Evolutionary conservation across 495 filamentous ascomycete species (phyloP).

Genomic region (Penicilliopsis zonata): DNA sequence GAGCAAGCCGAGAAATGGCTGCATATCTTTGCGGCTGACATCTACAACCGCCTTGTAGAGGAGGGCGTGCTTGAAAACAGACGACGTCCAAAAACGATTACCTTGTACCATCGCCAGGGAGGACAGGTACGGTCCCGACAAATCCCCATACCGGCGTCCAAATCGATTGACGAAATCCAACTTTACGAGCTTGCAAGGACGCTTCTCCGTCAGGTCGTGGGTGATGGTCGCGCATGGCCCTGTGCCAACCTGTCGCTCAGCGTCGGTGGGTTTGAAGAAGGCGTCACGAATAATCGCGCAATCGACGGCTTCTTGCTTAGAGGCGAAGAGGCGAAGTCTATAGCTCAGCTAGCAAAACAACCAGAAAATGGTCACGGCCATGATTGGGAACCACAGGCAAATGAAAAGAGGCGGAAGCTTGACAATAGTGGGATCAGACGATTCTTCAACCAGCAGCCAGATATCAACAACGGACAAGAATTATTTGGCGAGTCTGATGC

Average conservation of each 20-base stretch:
- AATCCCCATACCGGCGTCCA: constrained; percentile 65
- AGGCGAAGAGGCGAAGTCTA: constrained; percentile 56
- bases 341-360: constrained; percentile 12
- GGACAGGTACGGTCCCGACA: constrained; percentile 60
- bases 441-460: constrained; percentile 20
- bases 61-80: constrained; percentile 86
- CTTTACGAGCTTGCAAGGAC: constrained; percentile 68
- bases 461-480: too few species aligned
- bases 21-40: constrained; percentile 84
- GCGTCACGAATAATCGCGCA: constrained; percentile 66
- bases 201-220: constrained; percentile 62
- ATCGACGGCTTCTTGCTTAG: constrained; percentile 77
- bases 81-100: constrained; percentile 73
- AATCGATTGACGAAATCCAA: constrained; percentile 54
- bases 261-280: constrained; percentile 85
- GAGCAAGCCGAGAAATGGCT: constrained; percentile 84
- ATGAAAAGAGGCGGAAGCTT: constrained; percentile 23
- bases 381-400: constrained; percentile 2
- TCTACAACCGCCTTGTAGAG: constrained; percentile 79
- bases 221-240: constrained; percentile 74
- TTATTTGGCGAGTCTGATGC: constrained; percentile 7
- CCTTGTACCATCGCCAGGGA: constrained; percentile 64
- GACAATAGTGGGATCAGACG: constrained; percentile 20
- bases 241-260: constrained; percentile 74
- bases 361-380: constrained; percentile 5